Percentiles rank a stretch among this genome's conserved stretches.
These are phyloP conservation scores for Pichia sporocuriosa DNA, from an alignment of 805 yeast species.

Conservation along the genomic window DNA sequence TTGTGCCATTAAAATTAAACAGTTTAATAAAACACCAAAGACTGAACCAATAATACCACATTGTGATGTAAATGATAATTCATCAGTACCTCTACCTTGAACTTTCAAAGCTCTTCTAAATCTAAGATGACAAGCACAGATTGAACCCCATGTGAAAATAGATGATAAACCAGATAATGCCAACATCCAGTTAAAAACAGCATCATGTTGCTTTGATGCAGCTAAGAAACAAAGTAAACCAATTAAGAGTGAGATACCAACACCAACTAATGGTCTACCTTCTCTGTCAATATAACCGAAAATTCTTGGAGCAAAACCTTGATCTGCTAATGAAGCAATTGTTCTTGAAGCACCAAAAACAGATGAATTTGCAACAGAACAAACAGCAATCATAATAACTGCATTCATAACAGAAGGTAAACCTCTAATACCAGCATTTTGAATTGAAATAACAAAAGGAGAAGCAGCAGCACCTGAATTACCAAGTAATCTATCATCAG, in stretches of 20 bases:
- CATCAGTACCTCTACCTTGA: constrained; percentile 60
- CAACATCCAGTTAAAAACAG: constrained; percentile 63
- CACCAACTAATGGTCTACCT: constrained; percentile 76
- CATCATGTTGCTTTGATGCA: constrained; percentile 47
- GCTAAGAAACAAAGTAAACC: constrained; percentile 56
- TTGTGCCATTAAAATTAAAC: constrained; percentile 60
- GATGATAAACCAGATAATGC: constrained; percentile 73
- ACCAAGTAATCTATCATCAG: constrained; percentile 42
- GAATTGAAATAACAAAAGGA: constrained; percentile 70
- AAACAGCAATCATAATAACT: constrained; percentile 61
- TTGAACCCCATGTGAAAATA: constrained; percentile 70
- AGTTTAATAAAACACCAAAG: constrained; percentile 50
- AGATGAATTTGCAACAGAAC: constrained; percentile 70
- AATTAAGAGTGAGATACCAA: constrained; percentile 42
- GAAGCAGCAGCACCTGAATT: constrained; percentile 42
- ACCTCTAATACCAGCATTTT: constrained; percentile 51
- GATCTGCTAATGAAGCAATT: constrained; percentile 57
- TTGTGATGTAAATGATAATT: constrained; percentile 58
- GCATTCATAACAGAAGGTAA: constrained; percentile 68
- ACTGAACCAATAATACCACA: constrained; percentile 61
- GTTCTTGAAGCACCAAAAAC: constrained; percentile 69
- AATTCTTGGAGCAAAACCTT: constrained; percentile 56
- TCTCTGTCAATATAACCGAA: constrained; percentile 63
- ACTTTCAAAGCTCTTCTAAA: constrained; percentile 57
- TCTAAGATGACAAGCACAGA: constrained; percentile 58